A percentile compares a stretch with the other conserved stretches of the same genome.
These are phyloP conservation scores for Telfairia occidentalis DNA, from an alignment of 331 rosid genomes.

Conservation along the genomic window DNA sequence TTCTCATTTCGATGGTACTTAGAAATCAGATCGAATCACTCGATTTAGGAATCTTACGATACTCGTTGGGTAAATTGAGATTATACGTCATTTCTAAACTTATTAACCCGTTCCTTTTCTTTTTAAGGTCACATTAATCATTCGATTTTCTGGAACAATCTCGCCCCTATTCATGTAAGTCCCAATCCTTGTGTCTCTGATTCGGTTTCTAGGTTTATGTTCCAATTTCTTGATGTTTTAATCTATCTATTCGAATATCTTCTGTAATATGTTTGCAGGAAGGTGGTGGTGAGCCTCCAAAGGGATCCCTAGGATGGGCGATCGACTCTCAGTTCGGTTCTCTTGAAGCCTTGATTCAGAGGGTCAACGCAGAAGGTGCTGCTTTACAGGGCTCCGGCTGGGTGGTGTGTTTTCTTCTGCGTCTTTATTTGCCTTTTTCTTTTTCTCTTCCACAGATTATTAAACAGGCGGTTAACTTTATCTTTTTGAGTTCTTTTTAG, in stretches of 20 bases:
- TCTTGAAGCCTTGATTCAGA: constrained; percentile 48
- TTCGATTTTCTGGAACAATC: constrained; percentile 94
- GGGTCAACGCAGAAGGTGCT: constrained; percentile 73
- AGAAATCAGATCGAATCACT: not conserved
- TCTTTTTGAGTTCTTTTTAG: constrained; percentile 30
- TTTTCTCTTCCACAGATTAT: not conserved
- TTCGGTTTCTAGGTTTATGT: not conserved
- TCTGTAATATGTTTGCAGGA: constrained; percentile 39
- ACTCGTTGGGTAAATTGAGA: not conserved
- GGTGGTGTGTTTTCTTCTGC: constrained; percentile 60
- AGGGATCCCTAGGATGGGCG: constrained; percentile 70
- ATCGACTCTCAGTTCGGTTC: constrained; percentile 73
- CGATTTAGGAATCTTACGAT: not conserved
- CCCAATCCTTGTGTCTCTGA: not conserved
- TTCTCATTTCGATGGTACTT: not conserved
- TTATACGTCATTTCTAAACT: not conserved
- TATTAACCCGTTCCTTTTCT: not conserved
- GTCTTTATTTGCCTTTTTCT: not conserved
- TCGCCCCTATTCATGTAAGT: constrained; percentile 61
- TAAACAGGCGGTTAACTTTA: not conserved
- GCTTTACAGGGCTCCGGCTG: constrained; percentile 98
- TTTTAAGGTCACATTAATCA: constrained; percentile 79
- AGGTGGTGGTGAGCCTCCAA: constrained; percentile 93
- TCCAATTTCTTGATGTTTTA: not conserved
- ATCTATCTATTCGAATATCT: not conserved